A percentile compares a stretch with the other conserved stretches of the same genome.
Conservation (phyloP, 495 filamentous ascomycete genomes). For the Cudoniella acicularis region DNA sequence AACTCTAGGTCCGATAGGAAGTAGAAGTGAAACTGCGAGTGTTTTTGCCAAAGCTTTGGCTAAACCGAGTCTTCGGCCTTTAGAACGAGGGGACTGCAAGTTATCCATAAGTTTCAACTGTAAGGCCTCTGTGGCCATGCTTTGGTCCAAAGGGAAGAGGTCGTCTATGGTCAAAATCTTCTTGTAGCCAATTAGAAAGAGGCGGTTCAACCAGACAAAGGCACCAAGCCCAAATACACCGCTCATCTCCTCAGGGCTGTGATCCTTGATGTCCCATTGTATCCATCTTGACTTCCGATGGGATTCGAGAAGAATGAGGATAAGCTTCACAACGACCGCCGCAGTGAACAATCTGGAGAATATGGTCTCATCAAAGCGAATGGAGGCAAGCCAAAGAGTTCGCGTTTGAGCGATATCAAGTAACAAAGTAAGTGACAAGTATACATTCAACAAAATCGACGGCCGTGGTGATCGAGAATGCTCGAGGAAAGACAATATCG, state of each 20-base stretch:
- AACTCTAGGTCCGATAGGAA: slow-evolving; percentile 33
- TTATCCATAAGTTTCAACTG: slow-evolving; percentile 8
- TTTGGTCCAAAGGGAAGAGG: slow-evolving; percentile 27
- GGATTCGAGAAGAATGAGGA: slow-evolving; percentile 43
- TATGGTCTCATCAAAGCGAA: slow-evolving; percentile 24
- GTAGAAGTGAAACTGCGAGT: slow-evolving; percentile 35
- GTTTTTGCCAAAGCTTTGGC: slow-evolving; percentile 24
- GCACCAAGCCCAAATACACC: slow-evolving; percentile 47
- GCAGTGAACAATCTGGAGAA: slow-evolving; percentile 36
- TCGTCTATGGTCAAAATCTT: slow-evolving; percentile 36
- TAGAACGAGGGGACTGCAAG: slow-evolving; percentile 18
- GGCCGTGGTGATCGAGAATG: slow-evolving; percentile 33
- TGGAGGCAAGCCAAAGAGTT: slow-evolving; percentile 18
- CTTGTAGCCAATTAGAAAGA: slow-evolving; percentile 43
- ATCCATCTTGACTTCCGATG: slow-evolving; percentile 41
- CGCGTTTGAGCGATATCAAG: slow-evolving; percentile 45
- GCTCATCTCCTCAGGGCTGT: slow-evolving; percentile 47
- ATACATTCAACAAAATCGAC: slow-evolving; percentile 56
- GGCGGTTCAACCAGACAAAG: slow-evolving; percentile 56
- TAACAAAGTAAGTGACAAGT: slow-evolving; percentile 53
- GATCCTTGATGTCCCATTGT: slow-evolving; percentile 38
- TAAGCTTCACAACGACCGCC: slow-evolving; percentile 42
- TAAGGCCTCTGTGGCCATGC: slow-evolving; percentile 29
- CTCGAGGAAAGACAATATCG: slow-evolving; percentile 36
- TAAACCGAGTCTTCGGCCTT: neutral